These are phyloP conservation scores for Oryza nivara DNA, from an alignment of 176 grass and related monocot species.

Conservation along the genomic window DNA sequence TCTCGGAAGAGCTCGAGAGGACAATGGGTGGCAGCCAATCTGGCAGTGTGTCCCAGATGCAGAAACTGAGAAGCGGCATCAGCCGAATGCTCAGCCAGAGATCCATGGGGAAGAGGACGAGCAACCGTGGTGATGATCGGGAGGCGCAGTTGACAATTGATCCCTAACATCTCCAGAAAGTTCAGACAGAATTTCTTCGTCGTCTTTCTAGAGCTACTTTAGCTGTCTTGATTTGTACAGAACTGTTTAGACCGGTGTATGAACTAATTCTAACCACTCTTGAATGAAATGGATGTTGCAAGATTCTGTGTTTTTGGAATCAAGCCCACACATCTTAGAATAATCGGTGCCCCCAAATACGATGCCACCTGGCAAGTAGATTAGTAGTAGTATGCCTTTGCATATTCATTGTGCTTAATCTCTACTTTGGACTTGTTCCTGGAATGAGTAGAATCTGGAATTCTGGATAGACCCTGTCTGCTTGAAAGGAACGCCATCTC, in stretches of 20 bases:
- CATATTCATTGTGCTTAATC: neutral
- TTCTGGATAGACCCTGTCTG: neutral
- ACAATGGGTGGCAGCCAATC: conserved; percentile 58
- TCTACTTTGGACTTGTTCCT: neutral
- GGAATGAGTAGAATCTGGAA: neutral
- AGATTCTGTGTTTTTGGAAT: neutral
- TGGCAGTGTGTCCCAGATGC: conserved; percentile 52
- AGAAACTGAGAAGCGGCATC: conserved; percentile 49
- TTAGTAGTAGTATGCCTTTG: neutral
- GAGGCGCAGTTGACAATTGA: conserved; percentile 41
- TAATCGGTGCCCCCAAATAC: neutral
- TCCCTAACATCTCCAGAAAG: conserved; percentile 4
- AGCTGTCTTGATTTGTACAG: conserved; percentile 27
- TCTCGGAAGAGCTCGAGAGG: conserved; percentile 72
- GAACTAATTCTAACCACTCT: neutral
- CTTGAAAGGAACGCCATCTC: neutral
- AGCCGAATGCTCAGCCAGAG: conserved; percentile 68
- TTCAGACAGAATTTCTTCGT: neutral
- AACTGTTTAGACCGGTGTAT: neutral
- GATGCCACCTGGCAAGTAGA: neutral
- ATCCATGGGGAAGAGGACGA: conserved; percentile 54
- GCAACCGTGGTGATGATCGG: conserved; percentile 39
- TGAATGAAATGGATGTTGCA: neutral
- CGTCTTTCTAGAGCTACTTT: conserved; percentile 23
- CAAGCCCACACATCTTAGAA: neutral